A percentile compares a stretch with the other conserved stretches of the same genome.
phyloP scores from a whole-genome alignment of 441 rosid genomes.

The Aleurites moluccanus region DNA sequence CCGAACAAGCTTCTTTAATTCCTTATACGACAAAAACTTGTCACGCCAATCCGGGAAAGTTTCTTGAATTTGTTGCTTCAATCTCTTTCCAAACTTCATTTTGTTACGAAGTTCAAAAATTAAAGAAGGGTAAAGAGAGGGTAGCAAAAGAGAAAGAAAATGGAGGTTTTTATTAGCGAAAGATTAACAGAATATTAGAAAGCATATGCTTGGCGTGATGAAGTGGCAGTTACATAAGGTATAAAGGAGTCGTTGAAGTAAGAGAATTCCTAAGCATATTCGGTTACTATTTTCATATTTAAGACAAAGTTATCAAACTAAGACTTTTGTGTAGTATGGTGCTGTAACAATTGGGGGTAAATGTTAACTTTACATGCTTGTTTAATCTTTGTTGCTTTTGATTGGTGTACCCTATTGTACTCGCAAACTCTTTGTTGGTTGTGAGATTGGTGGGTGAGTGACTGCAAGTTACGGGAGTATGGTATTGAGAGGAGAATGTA shows the following conservation, averaged over 20 bases:
- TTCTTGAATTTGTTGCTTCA: slow-evolving; percentile 73
- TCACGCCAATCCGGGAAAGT: slow-evolving; percentile 79
- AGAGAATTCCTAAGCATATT: slow-evolving; percentile 51
- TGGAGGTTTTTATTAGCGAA: slow-evolving; percentile 7
- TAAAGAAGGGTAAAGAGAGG: not conserved
- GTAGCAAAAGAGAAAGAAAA: not conserved
- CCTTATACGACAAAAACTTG: slow-evolving; percentile 71
- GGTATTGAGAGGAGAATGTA: not conserved
- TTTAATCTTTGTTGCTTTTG: too few relatives aligned
- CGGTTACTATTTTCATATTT: slow-evolving; percentile 34
- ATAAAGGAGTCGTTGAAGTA: slow-evolving; percentile 29
- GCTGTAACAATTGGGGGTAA: too few relatives aligned
- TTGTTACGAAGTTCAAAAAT: too few relatives aligned
- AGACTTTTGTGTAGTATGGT: slow-evolving; percentile 9
- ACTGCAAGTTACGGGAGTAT: slow-evolving; percentile 12
- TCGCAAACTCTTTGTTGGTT: too few relatives aligned
- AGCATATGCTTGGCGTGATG: slow-evolving; percentile 73
- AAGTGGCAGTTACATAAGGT: slow-evolving; percentile 38
- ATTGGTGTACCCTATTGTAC: too few relatives aligned
- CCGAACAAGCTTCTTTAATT: slow-evolving; percentile 68
- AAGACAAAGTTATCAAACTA: too few relatives aligned
- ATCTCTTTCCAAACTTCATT: slow-evolving; percentile 83
- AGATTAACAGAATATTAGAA: slow-evolving; percentile 42
- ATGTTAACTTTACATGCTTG: too few relatives aligned
- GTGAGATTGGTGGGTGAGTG: slow-evolving; percentile 1